Evolutionary conservation across 176 grass and related monocot genomes (phyloP), one percentile per base, ranked within the genome.

Genomic region (Aechmea fasciata): DNA sequence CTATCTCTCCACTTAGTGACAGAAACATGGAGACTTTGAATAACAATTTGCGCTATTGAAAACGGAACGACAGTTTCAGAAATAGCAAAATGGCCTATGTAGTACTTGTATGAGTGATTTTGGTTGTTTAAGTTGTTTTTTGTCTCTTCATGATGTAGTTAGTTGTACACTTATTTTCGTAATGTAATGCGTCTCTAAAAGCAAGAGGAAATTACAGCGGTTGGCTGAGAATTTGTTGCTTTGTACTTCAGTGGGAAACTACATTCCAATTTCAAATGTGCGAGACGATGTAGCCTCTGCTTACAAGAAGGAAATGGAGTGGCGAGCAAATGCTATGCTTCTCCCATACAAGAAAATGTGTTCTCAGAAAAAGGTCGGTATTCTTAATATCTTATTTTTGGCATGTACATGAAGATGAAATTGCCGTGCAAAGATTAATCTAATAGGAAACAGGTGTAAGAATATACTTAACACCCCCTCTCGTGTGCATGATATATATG

Each of bases 271-370:
- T 23, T 87, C 87, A 19, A 75, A 87, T 77, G 91, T 90, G 51
- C 79, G 87, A 13, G 87, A 96, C 17, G 91, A 96, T 0, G 84
- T 96, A 13, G 87, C 84, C 20, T 76, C 79, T 25, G 91, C 91
- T 4, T 90, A 87, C 70, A 80, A 13, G 64, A 84, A 90, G 75
- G 91, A 96, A 67, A 67, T 68, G 49, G 87, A 96, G 79, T 90
- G 91, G 91, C 78, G 82, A 84, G 75, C 84, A 3, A 78, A 52
- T 29, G 81, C 70, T 25, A 64, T 69, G 72, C 47, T 96, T 68
- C 79, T 85, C 63, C 84, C 87, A 19, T 96, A 75, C 69, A 82
- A 90, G 69, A 87, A 82, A 65, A 87, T 90, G 87, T 96, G 87
- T 72, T 70, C 87, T 71, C 81, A 80, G 55, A 62, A 64, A 77